Base-by-base conservation (phyloP, 129 eudicot species). In the Lactuca sativa region DNA sequence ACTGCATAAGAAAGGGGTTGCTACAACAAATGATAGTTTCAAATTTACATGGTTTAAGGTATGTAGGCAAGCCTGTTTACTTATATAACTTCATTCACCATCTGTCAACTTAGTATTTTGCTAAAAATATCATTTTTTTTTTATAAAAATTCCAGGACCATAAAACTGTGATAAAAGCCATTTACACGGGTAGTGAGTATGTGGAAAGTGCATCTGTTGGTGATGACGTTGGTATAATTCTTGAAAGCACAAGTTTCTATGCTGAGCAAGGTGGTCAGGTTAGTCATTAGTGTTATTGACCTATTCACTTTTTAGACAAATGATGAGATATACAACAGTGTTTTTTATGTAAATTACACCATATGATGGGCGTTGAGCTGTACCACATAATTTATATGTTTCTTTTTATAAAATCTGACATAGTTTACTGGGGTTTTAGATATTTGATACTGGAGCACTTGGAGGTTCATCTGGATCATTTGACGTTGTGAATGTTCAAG, bases 181-280 rank as follows among this genome's bases (percentile, higher is more conserved):
- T 95, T 75, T 90, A 95, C 82, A 83, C 96, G 2, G 99, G 97
- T 40, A 64, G 82, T 32, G 96, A 87, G 67, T 90, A 87, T 61
- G 69, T 87, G 81, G 96, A 95, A 74, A 78, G 55, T 87, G 86
- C 80, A 62, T 73, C 34, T 62, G 85, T 76, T 69, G 89, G 86
- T 3, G 76, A 81, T 64, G 99, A 95, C 76, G 83, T 87, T 69
- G 99, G 99, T 66, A 60, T 95, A 63, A 69, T 95, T 65, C 84
- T 95, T 53, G 89, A 90, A 71, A 85, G 84, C 69, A 95, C 99
- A 14, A 85, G 93, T 65, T 95, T 95, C 67, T 95, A 95, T 82
- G 97, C 99, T 72, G 99, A 95, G 77, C 99, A 95, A 90, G 99
- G 99, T 83, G 99, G 99, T 76, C 99, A 95, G 99, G 99, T 95